Evolutionary conservation across 2,329 filamentous ascomycete genomes (phyloP), one percentile per base, ranked within the genome.

Genomic region (Neonectria hederae): DNA sequence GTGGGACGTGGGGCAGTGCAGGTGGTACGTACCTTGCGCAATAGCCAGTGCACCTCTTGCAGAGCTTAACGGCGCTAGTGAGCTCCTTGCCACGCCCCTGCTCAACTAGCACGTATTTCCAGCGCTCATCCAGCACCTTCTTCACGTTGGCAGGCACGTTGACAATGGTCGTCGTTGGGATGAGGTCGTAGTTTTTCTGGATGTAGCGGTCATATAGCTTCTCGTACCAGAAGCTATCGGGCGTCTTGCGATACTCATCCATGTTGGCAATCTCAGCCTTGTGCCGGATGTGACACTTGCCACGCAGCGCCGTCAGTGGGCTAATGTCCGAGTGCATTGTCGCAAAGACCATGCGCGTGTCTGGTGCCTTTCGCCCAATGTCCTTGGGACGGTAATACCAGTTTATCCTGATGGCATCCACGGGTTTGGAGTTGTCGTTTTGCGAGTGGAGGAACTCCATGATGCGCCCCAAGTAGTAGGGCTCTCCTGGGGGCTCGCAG

Each of bases 311-410:
- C 54, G 94, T 94, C 74, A 99, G 85, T 62, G 96, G 96, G 77
- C 93, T 97, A 66, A 94, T 91, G 82, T 99, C 96, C 26, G 96
- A 98, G 80, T 99, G 96, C 96, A 99, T 99, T 30, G 96, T 97
- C 67, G 94, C 95, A 80, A 95, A 97, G 56, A 99, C 89, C 74
- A 95, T 85, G 66, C 96, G 92, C 64, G 92, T 95, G 83, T 99
- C 96, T 77, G 92, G 91, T 72, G 92, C 91, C 81, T 94, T 96
- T 72, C 94, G 92, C 71, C 93, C 92, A 76, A 98, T 97, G 81
- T 99, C 96, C 79, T 96, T 94, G 61, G 96, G 95, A 43, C 96
- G 90, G 79, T 98, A 98, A 80, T 95, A 97, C 96, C 96, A 99
- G 82, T 99, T 99, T 76, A 98, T 92, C 71, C 94, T 91, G 74